Conservation (phyloP, 345 rosid species). For the Excoecaria cochinchinensis region DNA sequence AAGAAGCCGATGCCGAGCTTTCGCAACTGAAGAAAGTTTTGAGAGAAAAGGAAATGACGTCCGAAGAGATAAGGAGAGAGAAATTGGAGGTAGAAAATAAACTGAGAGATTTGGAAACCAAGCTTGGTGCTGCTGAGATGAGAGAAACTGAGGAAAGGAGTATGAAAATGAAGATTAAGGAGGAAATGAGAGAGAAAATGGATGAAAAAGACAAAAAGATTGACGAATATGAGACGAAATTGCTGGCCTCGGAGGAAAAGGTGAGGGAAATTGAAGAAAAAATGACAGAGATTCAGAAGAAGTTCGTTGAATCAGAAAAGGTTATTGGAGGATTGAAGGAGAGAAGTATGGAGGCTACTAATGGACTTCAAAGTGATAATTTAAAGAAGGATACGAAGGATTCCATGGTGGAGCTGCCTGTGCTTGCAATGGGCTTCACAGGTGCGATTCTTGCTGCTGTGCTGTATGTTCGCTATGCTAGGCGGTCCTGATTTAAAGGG, state of each 20-base stretch:
- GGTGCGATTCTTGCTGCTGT: constrained; percentile 47
- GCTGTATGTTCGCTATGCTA: constrained; percentile 44
- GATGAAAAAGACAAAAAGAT: constrained; percentile 56
- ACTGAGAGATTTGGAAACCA: constrained; percentile 70
- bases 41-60: constrained; percentile 34
- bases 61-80: constrained; percentile 50
- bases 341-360: constrained; percentile 32
- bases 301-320: constrained; percentile 42
- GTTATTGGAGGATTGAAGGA: constrained; percentile 39
- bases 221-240: constrained; percentile 36
- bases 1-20: constrained; percentile 47
- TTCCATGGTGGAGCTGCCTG: constrained; percentile 40
- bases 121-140: constrained; percentile 52
- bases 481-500: constrained; percentile 37
- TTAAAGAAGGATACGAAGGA: constrained; percentile 14
- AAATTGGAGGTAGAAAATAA: constrained; percentile 57
- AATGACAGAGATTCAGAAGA: constrained; percentile 40
- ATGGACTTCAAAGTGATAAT: constrained; percentile 27
- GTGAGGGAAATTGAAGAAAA: constrained; percentile 36
- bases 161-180: constrained; percentile 57
- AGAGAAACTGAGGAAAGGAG: constrained; percentile 64
- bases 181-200: constrained; percentile 50
- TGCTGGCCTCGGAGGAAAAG: constrained; percentile 40
- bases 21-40: constrained; percentile 12
- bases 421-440: constrained; percentile 48